A percentile compares a stretch with the other conserved stretches of the same genome.
phyloP scores from a whole-genome alignment of 2,329 filamentous ascomycete species.

The Davidsoniella neocaledoniae region DNA sequence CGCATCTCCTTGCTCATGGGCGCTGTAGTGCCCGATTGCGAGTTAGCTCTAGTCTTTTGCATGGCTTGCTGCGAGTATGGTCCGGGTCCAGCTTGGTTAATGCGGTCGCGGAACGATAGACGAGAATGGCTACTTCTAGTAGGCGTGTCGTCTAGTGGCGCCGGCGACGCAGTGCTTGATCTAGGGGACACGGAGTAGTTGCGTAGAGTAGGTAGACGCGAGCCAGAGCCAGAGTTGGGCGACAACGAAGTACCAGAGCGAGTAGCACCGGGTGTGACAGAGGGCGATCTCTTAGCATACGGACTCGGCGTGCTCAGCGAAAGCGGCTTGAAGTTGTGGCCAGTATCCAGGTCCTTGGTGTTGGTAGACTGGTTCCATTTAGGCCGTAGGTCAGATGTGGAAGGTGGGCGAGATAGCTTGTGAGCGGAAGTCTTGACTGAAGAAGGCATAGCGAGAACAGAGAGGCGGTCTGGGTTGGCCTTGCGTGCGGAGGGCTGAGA shows the following conservation, averaged over 20 bases:
- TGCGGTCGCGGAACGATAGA: conserved; percentile 37
- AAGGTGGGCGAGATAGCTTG: conserved; percentile 26
- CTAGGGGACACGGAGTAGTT: conserved; percentile 27
- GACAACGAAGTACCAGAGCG: conserved; percentile 26
- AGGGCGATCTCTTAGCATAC: conserved; percentile 30
- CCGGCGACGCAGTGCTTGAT: conserved; percentile 31
- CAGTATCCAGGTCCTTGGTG: conserved; percentile 43
- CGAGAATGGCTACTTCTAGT: conserved; percentile 26
- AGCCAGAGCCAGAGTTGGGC: conserved; percentile 21
- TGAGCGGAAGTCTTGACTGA: conserved; percentile 30
- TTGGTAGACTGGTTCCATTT: conserved; percentile 59
- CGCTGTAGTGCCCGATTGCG: conserved; percentile 21
- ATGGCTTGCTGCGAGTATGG: conserved; percentile 30
- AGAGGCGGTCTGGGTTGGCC: conserved; percentile 26
- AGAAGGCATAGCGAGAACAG: conserved; percentile 30
- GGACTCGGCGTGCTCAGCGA: conserved; percentile 43
- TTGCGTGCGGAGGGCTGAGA: conserved; percentile 24
- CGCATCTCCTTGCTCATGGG: conserved; percentile 21
- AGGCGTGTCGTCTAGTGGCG: conserved; percentile 26
- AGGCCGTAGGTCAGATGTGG: conserved; percentile 40
- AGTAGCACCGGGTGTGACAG: conserved; percentile 22
- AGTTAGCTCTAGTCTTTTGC: conserved; percentile 28
- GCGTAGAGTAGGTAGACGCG: conserved; percentile 32
- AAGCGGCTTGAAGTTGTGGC: conserved; percentile 50
- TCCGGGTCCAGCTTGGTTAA: conserved; percentile 28